These are phyloP conservation scores for Cordyceps pruinosa DNA, from an alignment of 2,329 filamentous ascomycete genomes.

Conservation along the genomic window DNA sequence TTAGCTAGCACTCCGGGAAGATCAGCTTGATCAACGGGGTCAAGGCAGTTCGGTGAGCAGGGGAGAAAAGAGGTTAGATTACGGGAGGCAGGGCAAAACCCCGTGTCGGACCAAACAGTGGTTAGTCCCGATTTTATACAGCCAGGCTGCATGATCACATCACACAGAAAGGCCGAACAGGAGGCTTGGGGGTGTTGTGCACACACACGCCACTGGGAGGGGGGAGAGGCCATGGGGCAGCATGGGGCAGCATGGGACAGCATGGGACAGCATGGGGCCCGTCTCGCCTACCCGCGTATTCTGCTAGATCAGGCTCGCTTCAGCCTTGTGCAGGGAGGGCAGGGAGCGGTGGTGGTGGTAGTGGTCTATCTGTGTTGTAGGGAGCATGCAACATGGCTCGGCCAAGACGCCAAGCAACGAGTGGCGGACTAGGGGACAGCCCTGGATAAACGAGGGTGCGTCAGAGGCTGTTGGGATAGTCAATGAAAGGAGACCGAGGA, in stretches of 20 bases:
- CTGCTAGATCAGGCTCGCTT: constrained; percentile 7
- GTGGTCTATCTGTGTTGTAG: no score
- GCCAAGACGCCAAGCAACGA: constrained; percentile 4
- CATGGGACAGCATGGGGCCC: neutral
- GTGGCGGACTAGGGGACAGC: constrained; percentile 3
- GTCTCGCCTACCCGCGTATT: neutral
- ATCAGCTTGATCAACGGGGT: neutral
- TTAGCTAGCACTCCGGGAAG: neutral
- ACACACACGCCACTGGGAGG: neutral
- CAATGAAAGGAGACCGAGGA: no score
- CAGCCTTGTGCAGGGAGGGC: constrained; percentile 3
- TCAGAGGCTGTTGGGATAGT: neutral
- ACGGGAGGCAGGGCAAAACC: neutral
- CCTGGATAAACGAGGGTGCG: neutral
- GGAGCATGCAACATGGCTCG: neutral
- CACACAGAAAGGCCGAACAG: neutral
- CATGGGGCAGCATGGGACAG: neutral
- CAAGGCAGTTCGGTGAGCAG: neutral
- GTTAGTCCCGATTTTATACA: constrained; percentile 7
- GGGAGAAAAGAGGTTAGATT: neutral
- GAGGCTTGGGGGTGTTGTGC: neutral
- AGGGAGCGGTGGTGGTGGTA: neutral
- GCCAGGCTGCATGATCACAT: constrained; percentile 7
- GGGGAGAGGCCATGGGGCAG: neutral
- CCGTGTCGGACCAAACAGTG: neutral